Conservation (phyloP, 108 stramenopile genomes). For the Phaeodactylum tricornutum region DNA sequence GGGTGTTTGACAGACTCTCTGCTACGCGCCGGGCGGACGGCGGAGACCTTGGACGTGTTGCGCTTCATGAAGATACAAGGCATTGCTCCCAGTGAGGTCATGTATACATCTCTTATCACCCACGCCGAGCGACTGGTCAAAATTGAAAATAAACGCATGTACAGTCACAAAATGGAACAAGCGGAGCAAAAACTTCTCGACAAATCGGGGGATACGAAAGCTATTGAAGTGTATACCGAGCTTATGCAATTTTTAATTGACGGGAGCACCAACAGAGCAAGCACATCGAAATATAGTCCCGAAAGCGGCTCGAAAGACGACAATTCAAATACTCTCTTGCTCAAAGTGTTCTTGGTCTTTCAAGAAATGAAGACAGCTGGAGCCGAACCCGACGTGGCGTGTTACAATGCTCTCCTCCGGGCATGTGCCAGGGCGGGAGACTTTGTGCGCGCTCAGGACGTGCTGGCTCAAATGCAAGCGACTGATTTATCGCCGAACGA, state of each 20-base stretch:
- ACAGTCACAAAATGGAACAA: neutral
- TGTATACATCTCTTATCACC: constrained; percentile 82
- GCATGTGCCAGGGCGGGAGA: constrained; percentile 73
- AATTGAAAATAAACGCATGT: constrained; percentile 29
- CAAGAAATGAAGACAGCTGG: constrained; percentile 73
- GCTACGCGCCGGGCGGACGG: constrained; percentile 36
- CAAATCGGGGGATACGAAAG: constrained; percentile 17
- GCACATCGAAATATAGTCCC: neutral
- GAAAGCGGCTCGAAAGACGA: constrained; percentile 3
- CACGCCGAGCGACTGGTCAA: constrained; percentile 46
- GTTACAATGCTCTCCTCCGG: constrained; percentile 70
- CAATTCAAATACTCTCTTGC: constrained; percentile 15
- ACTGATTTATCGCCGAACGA: constrained; percentile 55
- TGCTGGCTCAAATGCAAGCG: constrained; percentile 37
- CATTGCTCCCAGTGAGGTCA: constrained; percentile 60
- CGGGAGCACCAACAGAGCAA: neutral
- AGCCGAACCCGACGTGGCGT: constrained; percentile 60
- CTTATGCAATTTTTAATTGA: constrained; percentile 44
- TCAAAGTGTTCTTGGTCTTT: constrained; percentile 74
- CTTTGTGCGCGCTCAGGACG: constrained; percentile 30
- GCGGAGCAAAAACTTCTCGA: neutral
- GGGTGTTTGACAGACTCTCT: constrained; percentile 62
- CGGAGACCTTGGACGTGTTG: constrained; percentile 60
- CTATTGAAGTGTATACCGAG: constrained; percentile 70
- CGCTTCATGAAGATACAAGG: constrained; percentile 70